Evolutionary conservation across 140 eudicot species (phyloP), one percentile per base, ranked within the genome.

Genomic region (Stevia rebaudiana): DNA sequence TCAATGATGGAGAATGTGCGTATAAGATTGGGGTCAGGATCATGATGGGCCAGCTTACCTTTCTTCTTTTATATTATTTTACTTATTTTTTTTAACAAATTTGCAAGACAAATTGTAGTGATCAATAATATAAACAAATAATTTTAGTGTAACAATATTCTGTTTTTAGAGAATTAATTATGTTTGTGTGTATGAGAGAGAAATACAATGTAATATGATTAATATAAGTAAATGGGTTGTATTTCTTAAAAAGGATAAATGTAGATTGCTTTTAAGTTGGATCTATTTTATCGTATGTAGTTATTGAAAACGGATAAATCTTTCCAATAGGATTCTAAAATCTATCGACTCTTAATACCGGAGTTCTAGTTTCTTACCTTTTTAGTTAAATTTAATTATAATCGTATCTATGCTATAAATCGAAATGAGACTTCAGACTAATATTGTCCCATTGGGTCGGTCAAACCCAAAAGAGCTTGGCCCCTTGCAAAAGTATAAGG

Each of bases 391-490:
- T 54, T 54, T 25, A 25, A 25, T 9, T 24, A 31, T 19, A 6
- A 12, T 40, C 18, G 39, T 15, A 13, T 24, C 63, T 40, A 8
- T 21, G 43, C 40, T 13, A 41, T 39, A 47, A 71, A 53, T 11
- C 52, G 72, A 44, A 73, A 72, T 41, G 40, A 72, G 67, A 73
- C 71, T 41, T 41, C 30, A 72, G 67, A 73, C 71, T 41, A 46
- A 39, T 30, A 61, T 8, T 11, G 28, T 30, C 72, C 52, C 2
- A 43, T 44, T 54, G 72, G 67, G 72, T 35, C 39, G 67, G 78
- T 73, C 78, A 64, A 63, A 42, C 65, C 37, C 60, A 64, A 64
- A 63, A 73, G 72, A 53, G 36, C 72, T 54, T 64, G 78, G 68
- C 78, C 72, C 72, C 78, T 73, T 52, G 49, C 31, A 64, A 64